These are phyloP conservation scores for Monosporascus sp. DNA, from an alignment of 2,329 filamentous ascomycete genomes.

Conservation along the genomic window DNA sequence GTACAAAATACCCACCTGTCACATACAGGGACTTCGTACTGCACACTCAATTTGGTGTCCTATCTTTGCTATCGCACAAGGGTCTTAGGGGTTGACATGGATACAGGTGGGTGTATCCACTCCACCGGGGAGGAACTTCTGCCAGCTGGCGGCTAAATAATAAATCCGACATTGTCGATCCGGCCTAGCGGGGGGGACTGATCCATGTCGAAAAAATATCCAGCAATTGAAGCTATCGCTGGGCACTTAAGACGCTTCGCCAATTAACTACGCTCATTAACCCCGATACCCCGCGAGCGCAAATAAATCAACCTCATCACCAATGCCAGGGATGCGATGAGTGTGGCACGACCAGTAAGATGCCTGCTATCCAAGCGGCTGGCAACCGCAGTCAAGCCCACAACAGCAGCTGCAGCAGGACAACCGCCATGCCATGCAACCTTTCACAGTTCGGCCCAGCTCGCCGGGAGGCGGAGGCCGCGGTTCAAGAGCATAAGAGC, in stretches of 20 bases:
- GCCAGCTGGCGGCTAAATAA: background rate
- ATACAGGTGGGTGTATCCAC: too few species aligned
- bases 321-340: conserved; percentile 40
- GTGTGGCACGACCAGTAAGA: conserved; percentile 49
- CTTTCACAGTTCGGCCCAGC: conserved; percentile 49
- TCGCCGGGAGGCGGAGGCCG: conserved; percentile 40
- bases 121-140: background rate
- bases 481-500: conserved; percentile 51
- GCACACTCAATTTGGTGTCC: too few species aligned
- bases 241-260: background rate
- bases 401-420: conserved; percentile 12
- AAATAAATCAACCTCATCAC: conserved; percentile 16
- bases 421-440: conserved; percentile 29
- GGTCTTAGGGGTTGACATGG: too few species aligned
- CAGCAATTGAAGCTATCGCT: background rate
- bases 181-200: background rate
- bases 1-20: too few species aligned
- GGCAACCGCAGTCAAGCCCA: conserved; percentile 26
- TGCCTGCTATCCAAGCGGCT: conserved; percentile 49
- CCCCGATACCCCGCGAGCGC: conserved; percentile 7
- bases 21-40: too few species aligned
- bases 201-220: background rate
- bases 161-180: background rate
- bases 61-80: too few species aligned
- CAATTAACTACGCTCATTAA: background rate